phyloP scores from a whole-genome alignment of 2,329 filamentous ascomycete species.

The Periconia macrospinosa region DNA sequence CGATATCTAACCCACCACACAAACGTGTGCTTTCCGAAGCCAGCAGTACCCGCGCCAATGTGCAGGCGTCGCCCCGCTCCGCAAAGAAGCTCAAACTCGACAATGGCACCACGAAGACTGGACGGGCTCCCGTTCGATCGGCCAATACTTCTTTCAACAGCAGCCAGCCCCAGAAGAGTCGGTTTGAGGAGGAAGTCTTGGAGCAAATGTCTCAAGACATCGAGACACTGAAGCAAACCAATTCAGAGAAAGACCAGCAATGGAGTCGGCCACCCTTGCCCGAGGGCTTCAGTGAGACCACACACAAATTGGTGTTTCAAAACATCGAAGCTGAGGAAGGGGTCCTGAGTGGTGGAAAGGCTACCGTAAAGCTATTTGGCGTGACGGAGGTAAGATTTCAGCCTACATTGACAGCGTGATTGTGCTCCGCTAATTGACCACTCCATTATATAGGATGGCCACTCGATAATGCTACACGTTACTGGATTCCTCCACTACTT shows the following conservation, averaged over 20 bases:
- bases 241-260: conserved; percentile 88
- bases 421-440: conserved; percentile 12
- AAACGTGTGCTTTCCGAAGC: conserved; percentile 53
- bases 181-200: conserved; percentile 90
- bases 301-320: conserved; percentile 81
- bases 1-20: conserved; percentile 39
- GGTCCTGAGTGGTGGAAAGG: conserved; percentile 71
- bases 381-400: conserved; percentile 68
- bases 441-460: conserved; percentile 58
- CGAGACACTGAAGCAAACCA: conserved; percentile 78
- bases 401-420: not conserved
- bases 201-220: conserved; percentile 97
- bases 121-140: conserved; percentile 66
- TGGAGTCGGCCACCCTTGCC: conserved; percentile 73
- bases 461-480: conserved; percentile 93
- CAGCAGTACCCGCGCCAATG: conserved; percentile 48
- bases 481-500: conserved; percentile 96
- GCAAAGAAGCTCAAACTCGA: conserved; percentile 87
- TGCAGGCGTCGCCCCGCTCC: conserved; percentile 50
- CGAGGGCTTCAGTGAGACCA: conserved; percentile 61
- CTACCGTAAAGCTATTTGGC: conserved; percentile 89
- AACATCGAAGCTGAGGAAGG: conserved; percentile 96
- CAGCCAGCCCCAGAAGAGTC: conserved; percentile 83
- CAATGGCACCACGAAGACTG: conserved; percentile 54
- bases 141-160: conserved; percentile 59